These are phyloP conservation scores for Phalaenopsis aphrodite DNA, from an alignment of 106 monocot genomes.

Conservation along the genomic window DNA sequence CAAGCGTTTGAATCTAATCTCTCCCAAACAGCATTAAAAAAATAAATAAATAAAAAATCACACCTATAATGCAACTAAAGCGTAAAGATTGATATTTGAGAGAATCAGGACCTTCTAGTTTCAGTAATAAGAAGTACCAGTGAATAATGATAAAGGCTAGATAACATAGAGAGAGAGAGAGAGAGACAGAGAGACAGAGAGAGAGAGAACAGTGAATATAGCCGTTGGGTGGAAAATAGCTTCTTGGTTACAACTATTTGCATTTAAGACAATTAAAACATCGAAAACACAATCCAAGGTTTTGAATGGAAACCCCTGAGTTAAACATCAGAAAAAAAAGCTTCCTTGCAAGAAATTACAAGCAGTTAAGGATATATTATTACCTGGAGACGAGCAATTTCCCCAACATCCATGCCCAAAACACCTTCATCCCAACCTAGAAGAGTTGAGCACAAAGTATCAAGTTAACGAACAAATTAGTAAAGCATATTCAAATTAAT, in stretches of 20 bases:
- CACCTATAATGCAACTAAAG: too few species aligned
- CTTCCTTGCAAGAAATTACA: background rate
- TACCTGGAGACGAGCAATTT: constrained; percentile 76
- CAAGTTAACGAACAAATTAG: background rate
- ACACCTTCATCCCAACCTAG: constrained; percentile 91
- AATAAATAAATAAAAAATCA: too few species aligned
- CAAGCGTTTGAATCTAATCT: too few species aligned
- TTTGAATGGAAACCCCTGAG: background rate
- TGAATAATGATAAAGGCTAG: too few species aligned
- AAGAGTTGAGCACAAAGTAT: background rate
- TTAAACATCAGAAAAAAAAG: background rate
- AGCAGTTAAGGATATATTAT: background rate
- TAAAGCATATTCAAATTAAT: background rate
- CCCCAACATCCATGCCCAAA: constrained; percentile 70
- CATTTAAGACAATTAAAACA: background rate
- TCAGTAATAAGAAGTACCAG: too few species aligned
- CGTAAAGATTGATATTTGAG: too few species aligned
- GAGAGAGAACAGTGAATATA: too few species aligned
- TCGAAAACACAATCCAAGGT: background rate
- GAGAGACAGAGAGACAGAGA: too few species aligned
- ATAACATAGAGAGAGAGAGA: too few species aligned
- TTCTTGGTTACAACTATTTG: background rate
- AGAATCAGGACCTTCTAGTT: too few species aligned
- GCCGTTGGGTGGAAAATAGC: background rate
- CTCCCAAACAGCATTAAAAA: too few species aligned